Conservation (phyloP, 2,329 filamentous ascomycete species). For the Cladophialophora immunda region DNA sequence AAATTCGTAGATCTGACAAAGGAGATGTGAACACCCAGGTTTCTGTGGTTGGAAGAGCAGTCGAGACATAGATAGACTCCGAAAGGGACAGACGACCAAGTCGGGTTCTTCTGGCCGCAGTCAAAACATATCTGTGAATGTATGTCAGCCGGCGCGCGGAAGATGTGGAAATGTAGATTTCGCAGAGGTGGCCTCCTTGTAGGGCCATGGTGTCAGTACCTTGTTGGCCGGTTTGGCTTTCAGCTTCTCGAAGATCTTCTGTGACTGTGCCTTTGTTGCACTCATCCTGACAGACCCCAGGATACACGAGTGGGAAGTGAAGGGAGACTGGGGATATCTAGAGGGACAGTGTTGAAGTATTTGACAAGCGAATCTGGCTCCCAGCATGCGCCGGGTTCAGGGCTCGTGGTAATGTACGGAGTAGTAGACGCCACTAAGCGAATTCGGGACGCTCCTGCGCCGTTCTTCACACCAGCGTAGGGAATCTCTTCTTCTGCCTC, state of each 20-base stretch:
- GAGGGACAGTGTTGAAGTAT: not conserved
- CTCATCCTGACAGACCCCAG: constrained; percentile 56
- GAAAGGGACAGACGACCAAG: constrained; percentile 96
- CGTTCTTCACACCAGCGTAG: not conserved
- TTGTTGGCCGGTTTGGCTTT: constrained; percentile 95
- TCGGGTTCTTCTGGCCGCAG: constrained; percentile 96
- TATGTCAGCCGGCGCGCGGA: constrained; percentile 23
- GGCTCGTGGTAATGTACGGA: not conserved
- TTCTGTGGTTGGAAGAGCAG: constrained; percentile 95
- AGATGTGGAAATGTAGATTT: constrained; percentile 27
- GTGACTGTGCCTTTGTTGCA: constrained; percentile 92
- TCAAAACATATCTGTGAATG: constrained; percentile 87
- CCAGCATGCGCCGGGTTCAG: constrained; percentile 18
- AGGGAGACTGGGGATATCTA: not conserved
- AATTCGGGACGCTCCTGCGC: not conserved
- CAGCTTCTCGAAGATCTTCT: constrained; percentile 97
- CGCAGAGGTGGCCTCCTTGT: constrained; percentile 40
- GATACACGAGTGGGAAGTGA: not conserved
- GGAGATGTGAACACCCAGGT: constrained; percentile 97
- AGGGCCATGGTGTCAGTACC: constrained; percentile 58
- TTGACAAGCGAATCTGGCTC: not conserved
- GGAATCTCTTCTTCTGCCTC: not conserved
- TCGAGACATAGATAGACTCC: constrained; percentile 98
- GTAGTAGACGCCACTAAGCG: constrained; percentile 2
- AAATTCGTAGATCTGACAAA: constrained; percentile 98